Evolutionary conservation across 2,329 filamentous ascomycete genomes (phyloP).

Genomic region (Geosmithia putterillii): DNA sequence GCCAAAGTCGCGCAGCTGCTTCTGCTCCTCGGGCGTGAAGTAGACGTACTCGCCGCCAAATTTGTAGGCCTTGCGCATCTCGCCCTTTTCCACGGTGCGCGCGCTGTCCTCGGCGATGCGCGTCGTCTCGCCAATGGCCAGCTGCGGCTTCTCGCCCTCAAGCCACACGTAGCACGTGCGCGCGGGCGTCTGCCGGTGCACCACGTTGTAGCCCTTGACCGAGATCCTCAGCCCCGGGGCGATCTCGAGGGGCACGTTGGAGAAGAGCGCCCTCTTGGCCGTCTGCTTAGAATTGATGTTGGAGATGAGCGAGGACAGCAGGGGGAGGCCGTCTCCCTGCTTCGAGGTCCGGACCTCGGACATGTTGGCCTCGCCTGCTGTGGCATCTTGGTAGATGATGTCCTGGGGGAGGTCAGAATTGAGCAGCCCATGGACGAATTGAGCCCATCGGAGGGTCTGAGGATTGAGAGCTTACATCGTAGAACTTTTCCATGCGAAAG

Average conservation of each 20-base stretch:
- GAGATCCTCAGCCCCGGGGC: conserved; percentile 77
- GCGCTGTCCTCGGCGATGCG: conserved; percentile 68
- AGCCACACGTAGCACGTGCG: conserved; percentile 82
- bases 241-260: conserved; percentile 75
- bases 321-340: conserved; percentile 61
- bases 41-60: conserved; percentile 85
- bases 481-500: conserved; percentile 81
- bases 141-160: conserved; percentile 72
- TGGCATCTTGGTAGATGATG: conserved; percentile 74
- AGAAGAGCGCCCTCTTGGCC: conserved; percentile 76
- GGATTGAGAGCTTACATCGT: conserved; percentile 50
- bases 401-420: conserved; percentile 43
- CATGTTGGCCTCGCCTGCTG: conserved; percentile 47
- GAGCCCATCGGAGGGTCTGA: no score
- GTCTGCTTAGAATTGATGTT: conserved; percentile 87
- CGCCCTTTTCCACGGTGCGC: conserved; percentile 62
- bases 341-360: conserved; percentile 48
- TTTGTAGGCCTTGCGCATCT: conserved; percentile 87
- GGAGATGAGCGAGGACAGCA: conserved; percentile 69
- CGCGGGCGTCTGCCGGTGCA: conserved; percentile 72
- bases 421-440: no score
- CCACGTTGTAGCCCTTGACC: conserved; percentile 82
- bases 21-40: conserved; percentile 77
- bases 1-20: conserved; percentile 66
- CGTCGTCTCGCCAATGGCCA: conserved; percentile 62